Evolutionary conservation across 331 rosid genomes (phyloP).

Genomic region (Phaseolus coccineus): DNA sequence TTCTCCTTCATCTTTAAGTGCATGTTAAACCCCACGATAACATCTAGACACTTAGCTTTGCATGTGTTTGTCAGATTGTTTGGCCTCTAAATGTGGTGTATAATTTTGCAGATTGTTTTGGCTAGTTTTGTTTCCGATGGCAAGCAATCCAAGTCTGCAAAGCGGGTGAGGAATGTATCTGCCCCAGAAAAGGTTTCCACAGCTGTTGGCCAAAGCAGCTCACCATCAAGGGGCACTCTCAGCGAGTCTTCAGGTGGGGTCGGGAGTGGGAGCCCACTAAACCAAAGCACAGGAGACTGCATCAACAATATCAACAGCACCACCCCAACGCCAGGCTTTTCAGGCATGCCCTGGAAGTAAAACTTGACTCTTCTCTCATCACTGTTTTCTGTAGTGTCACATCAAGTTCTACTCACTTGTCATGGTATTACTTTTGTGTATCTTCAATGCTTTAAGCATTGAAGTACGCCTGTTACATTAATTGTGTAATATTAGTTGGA

Average conservation of each 20-base stretch:
- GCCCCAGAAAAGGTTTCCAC: conserved; percentile 45
- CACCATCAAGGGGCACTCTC: conserved; percentile 67
- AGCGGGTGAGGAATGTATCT: conserved; percentile 37
- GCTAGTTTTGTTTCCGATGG: conserved; percentile 62
- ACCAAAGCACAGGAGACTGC: conserved; percentile 69
- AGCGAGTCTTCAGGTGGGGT: conserved; percentile 80
- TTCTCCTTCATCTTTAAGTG: not conserved
- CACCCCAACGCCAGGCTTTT: conserved; percentile 56
- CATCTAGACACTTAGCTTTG: not conserved
- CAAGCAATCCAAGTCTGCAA: conserved; percentile 51
- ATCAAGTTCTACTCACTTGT: not conserved
- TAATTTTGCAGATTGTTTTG: conserved; percentile 62
- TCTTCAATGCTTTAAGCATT: not conserved
- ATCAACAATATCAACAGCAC: conserved; percentile 42
- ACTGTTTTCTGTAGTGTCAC: conserved; percentile 37
- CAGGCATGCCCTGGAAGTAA: conserved; percentile 52
- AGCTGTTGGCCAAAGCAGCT: conserved; percentile 63
- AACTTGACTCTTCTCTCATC: not conserved
- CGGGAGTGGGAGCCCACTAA: conserved; percentile 76
- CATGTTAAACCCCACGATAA: not conserved
- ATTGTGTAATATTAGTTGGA: conserved; percentile 41
- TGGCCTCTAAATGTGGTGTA: not conserved
- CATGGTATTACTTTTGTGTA: not conserved
- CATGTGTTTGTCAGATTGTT: not conserved
- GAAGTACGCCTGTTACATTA: conserved; percentile 44